Evolutionary conservation across 345 rosid species (phyloP), one percentile per base, ranked within the genome.

Genomic region (Euphorbia tirucalli): DNA sequence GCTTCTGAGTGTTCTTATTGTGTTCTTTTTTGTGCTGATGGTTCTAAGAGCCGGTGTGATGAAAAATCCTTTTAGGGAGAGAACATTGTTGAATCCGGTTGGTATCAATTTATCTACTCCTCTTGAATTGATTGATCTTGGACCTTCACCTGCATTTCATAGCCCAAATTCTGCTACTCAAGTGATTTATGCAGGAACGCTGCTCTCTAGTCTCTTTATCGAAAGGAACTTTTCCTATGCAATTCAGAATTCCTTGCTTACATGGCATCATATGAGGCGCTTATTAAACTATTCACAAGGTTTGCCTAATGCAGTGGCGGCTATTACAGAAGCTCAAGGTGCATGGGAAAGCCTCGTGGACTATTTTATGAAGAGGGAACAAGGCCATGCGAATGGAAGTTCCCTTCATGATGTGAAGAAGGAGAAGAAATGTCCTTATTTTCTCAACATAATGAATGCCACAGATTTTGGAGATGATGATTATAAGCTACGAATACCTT

Each of bases 371-470:
- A 87, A 81, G 59, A n/a, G n/a, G n/a, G n/a, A n/a, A n/a, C 85
- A 76, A 24, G 80, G 73, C 69, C 75, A 76, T 74, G 49, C 58
- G 11, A 88, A 83, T 74, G 89, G 75, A 64, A 90, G 84, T 60
- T 83, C 85, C 41, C 73, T 68, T 22, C 75, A 37, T 41, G 66
- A n/a, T n/a, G n/a, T n/a, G n/a, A n/a, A 37, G 24, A 69, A 82
- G 69, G 91, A 86, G 72, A 90, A 87, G 78, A 86, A 92, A 31
- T 95, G 99, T 73, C 99, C 97, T 56, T 90, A 86, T 71, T 92
- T 89, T 79, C 87, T 92, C 57, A 88, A 86, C 64, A 88, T 82
- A 79, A 84, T 92, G 84, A 88, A 95, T 84, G 90, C 93, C 56
- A 82, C 91, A 21, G 89, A 85, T 80, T 80, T 75, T 64, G 88